These are phyloP conservation scores for Thymus mandschuricus DNA, from an alignment of 257 asterid genomes.

Conservation along the genomic window DNA sequence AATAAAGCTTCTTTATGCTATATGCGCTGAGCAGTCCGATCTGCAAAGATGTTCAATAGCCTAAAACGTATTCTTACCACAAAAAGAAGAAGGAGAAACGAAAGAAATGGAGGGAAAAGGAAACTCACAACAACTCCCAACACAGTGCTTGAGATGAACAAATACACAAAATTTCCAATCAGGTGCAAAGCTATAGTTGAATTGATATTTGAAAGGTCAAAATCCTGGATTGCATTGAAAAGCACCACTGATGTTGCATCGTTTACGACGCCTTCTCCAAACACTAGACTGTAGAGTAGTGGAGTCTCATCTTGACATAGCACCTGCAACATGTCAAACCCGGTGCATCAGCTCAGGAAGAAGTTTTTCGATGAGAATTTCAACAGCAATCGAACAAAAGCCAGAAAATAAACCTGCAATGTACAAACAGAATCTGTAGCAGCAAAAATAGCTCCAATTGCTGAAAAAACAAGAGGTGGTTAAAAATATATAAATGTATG, in stretches of 20 bases:
- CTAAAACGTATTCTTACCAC: background rate
- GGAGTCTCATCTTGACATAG: conserved; percentile 71
- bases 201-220: conserved; percentile 52
- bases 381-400: conserved; percentile 20
- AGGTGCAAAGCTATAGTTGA: conserved; percentile 43
- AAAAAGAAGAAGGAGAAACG: background rate
- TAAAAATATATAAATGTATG: conserved; percentile 3
- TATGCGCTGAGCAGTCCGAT: conserved; percentile 66
- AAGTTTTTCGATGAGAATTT: conserved; percentile 1
- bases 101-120: background rate
- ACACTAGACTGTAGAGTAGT: conserved; percentile 63
- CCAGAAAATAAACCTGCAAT: conserved; percentile 50
- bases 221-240: conserved; percentile 71
- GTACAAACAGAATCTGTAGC: conserved; percentile 81
- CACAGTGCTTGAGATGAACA: conserved; percentile 55
- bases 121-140: conserved; percentile 60
- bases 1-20: conserved; percentile 62
- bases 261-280: conserved; percentile 78
- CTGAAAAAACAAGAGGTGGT: conserved; percentile 40
- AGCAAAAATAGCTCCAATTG: conserved; percentile 74
- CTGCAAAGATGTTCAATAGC: conserved; percentile 42
- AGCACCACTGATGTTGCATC: conserved; percentile 78
- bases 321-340: conserved; percentile 46
- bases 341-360: conserved; percentile 17
- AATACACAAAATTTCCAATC: conserved; percentile 52